phyloP scores from a whole-genome alignment of 164 flowering plant species.

The Kalanchoe fedtschenkoi region DNA sequence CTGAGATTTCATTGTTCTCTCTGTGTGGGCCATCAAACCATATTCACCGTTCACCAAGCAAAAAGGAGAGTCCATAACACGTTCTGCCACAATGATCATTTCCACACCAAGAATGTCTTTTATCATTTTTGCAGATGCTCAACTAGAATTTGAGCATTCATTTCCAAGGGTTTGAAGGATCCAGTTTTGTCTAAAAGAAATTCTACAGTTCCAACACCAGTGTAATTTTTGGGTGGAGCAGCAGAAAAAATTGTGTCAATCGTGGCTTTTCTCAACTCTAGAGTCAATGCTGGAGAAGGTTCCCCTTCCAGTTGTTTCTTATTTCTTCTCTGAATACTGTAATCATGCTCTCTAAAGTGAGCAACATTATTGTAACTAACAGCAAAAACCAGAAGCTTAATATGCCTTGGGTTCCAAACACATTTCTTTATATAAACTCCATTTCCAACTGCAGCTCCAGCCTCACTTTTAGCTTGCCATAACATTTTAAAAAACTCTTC shows the following conservation, averaged over 20 bases:
- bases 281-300: conserved; percentile 92
- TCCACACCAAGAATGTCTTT: too few relatives aligned
- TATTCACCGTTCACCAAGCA: too few relatives aligned
- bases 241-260: conserved; percentile 99
- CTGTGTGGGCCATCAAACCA: too few relatives aligned
- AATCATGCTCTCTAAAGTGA: conserved; percentile 99
- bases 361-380: conserved; percentile 86
- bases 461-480: conserved; percentile 99
- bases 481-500: conserved; percentile 92
- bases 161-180: conserved; percentile 95
- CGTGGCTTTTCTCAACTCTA: conserved; percentile 94
- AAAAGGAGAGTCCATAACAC: too few relatives aligned
- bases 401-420: conserved; percentile 89
- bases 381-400: conserved; percentile 98
- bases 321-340: conserved; percentile 98
- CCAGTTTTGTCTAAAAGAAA: conserved; percentile 98
- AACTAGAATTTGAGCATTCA: conserved; percentile 98
- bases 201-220: conserved; percentile 96
- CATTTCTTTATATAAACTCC: conserved; percentile 96
- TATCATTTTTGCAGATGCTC: too few relatives aligned
- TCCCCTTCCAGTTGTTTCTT: conserved; percentile 98
- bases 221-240: conserved; percentile 91
- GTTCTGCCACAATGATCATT: too few relatives aligned
- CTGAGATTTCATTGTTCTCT: too few relatives aligned
- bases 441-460: conserved; percentile 98